Base-by-base conservation (phyloP, 1,284 basidiomycete species). In the Xanthoconium separans region DNA sequence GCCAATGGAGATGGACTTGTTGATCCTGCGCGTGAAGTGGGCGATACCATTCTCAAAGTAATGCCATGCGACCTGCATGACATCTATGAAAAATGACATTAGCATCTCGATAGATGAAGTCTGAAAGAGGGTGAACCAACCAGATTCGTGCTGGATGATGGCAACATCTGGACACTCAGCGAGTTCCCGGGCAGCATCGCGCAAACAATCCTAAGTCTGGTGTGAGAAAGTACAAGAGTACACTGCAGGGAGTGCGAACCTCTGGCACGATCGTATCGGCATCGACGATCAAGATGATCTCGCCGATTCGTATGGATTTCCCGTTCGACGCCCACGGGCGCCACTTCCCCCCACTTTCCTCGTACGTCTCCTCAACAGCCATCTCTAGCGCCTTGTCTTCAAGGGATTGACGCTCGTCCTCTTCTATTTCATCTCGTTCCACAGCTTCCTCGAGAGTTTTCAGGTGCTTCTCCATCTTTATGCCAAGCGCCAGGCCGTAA, bases 41-140 rank as follows among this genome's bases (percentile, higher is more conserved):
- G 89, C 84, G 65, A 94, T 91, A 6, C 87, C 89, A 63, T 89
- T 90, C 69, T 94, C 91, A 63, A 94, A 94, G 73, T 90, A 94
- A 66, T 91, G 86, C 66, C 86, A 72, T 0, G 87, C 87, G 57
- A 94, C 91, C 68, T 91, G 86, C 88, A 93, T 92, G 51, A 91
- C 87, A 61, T 89, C 87, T 27, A 12, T 18, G 24, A 47, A 29
- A 33, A 33, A 31, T n/a, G 8, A n/a, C 2, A 45, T 54, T 30
- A 24, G 20, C 4, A 87, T 33, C 9, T 18, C 3, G 13, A 6
- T 9, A 16, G 27, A 11, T 30, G 29, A 29, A 6, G 11, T 11
- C 5, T 0, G 27, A 44, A 18, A 40, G 55, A 53, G 39, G 15
- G 46, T 42, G 33, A 49, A 65, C 66, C 30, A 45, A 81, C 83